Evolutionary conservation across 1,284 basidiomycete species (phyloP).

Genomic region (Marasmius tenuissimus): DNA sequence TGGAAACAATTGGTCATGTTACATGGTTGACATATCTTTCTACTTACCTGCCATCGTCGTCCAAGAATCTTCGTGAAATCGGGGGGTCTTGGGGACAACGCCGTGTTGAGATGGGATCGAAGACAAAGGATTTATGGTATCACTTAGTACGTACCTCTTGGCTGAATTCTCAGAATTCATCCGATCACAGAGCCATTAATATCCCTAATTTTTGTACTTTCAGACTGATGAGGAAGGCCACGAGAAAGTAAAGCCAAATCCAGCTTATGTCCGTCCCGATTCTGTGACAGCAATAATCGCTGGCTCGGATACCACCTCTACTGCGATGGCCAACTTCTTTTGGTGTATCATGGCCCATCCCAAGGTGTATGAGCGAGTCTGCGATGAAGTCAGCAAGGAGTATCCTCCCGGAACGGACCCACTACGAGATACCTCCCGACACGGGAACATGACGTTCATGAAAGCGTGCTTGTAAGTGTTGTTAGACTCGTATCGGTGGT

Average conservation of each 20-base stretch:
- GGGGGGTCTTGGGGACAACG: constrained; percentile 29
- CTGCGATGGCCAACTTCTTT: neutral
- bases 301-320: constrained; percentile 12
- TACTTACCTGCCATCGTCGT: constrained; percentile 25
- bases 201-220: too few relatives aligned
- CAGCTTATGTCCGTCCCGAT: constrained; percentile 17
- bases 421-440: neutral
- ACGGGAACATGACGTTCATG: constrained; percentile 30
- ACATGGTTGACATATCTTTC: constrained; percentile 33
- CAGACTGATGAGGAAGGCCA: constrained; percentile 39
- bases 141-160: constrained; percentile 31
- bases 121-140: constrained; percentile 44
- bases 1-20: constrained; percentile 34
- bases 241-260: constrained; percentile 4
- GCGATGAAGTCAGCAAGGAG: neutral
- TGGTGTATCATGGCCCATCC: constrained; percentile 5
- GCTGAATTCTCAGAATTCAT: neutral
- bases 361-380: neutral
- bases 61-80: constrained; percentile 30
- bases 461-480: constrained; percentile 35
- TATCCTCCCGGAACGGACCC: neutral
- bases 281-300: constrained; percentile 27
- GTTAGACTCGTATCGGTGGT: neutral
- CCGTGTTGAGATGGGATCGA: constrained; percentile 27
- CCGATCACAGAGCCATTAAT: neutral